Evolutionary conservation across 331 rosid genomes (phyloP).

Genomic region (Stylosanthes scabra): DNA sequence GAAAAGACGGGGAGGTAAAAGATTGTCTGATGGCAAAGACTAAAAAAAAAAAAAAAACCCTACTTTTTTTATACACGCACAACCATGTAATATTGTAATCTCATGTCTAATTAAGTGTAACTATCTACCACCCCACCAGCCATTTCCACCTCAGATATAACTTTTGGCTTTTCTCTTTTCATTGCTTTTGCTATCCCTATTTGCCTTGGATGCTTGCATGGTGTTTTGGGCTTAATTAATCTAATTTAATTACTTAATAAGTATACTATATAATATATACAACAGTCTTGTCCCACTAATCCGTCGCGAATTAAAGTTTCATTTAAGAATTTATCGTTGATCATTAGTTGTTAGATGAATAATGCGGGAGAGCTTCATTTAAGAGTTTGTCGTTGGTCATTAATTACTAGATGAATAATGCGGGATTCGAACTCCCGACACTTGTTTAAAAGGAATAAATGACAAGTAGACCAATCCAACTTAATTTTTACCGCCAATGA

Average conservation of each 20-base stretch:
- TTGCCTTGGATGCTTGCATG: slow-evolving; percentile 72
- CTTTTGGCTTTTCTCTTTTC: slow-evolving; percentile 50
- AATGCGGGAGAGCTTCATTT: no score
- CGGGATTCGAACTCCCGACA: no score
- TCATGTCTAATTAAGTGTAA: neutral
- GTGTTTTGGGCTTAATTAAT: slow-evolving; percentile 8
- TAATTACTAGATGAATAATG: no score
- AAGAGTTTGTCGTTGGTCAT: no score
- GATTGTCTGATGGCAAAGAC: slow-evolving; percentile 51
- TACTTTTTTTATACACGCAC: slow-evolving; percentile 52
- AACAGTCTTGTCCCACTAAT: no score
- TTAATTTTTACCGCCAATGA: no score
- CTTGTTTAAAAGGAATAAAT: no score
- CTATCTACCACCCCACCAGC: slow-evolving; percentile 34
- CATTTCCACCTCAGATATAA: slow-evolving; percentile 49
- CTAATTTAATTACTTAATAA: neutral
- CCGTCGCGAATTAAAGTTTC: no score
- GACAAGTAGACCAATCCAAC: no score
- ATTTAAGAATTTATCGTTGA: no score
- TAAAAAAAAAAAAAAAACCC: slow-evolving; percentile 26
- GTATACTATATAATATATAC: no score
- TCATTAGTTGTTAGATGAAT: no score
- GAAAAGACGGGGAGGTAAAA: slow-evolving; percentile 47
- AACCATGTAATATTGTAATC: slow-evolving; percentile 36
- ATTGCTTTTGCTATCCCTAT: slow-evolving; percentile 53